A percentile compares a stretch with the other conserved stretches of the same genome.
These are phyloP conservation scores for Cryptococcus sp. DNA, from an alignment of 1,284 basidiomycete genomes.

Conservation along the genomic window DNA sequence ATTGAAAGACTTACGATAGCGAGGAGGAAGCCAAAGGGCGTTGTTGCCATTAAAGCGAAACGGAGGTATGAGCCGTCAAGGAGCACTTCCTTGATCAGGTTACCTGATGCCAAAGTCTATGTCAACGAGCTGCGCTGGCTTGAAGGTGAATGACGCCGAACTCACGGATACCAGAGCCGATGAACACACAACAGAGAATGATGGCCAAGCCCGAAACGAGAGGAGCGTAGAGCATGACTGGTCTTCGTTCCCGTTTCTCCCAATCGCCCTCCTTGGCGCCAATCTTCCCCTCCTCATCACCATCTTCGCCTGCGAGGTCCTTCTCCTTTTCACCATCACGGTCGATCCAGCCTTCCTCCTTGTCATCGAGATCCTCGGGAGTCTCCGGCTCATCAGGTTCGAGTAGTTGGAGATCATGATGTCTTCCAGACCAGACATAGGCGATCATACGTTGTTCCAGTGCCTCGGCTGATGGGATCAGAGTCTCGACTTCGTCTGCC, in stretches of 20 bases:
- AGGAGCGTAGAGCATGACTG: constrained; percentile 72
- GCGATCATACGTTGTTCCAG: constrained; percentile 46
- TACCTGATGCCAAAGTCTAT: constrained; percentile 59
- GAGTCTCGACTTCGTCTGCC: constrained; percentile 81
- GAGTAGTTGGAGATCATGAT: constrained; percentile 32
- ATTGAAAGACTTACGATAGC: constrained; percentile 61
- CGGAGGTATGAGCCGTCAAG: constrained; percentile 67
- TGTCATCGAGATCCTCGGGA: constrained; percentile 24
- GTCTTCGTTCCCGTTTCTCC: constrained; percentile 56
- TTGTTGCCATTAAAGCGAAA: constrained; percentile 64
- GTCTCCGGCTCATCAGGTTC: constrained; percentile 27
- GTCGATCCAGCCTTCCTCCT: constrained; percentile 35
- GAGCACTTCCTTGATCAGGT: constrained; percentile 66
- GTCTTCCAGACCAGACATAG: constrained; percentile 45
- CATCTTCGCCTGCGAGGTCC: constrained; percentile 19
- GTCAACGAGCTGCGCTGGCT: background rate
- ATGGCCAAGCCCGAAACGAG: constrained; percentile 71
- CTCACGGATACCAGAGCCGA: constrained; percentile 64
- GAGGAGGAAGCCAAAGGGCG: constrained; percentile 71
- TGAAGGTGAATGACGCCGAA: constrained; percentile 9
- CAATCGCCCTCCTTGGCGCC: constrained; percentile 61
- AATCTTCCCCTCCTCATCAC: constrained; percentile 41
- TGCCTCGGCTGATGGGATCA: constrained; percentile 71
- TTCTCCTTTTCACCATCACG: constrained; percentile 29
- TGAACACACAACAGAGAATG: constrained; percentile 51